A percentile compares a stretch with the other conserved stretches of the same genome.
Evolutionary conservation across 129 eudicot genomes (phyloP).

Genomic region (Centaurea solstitialis): DNA sequence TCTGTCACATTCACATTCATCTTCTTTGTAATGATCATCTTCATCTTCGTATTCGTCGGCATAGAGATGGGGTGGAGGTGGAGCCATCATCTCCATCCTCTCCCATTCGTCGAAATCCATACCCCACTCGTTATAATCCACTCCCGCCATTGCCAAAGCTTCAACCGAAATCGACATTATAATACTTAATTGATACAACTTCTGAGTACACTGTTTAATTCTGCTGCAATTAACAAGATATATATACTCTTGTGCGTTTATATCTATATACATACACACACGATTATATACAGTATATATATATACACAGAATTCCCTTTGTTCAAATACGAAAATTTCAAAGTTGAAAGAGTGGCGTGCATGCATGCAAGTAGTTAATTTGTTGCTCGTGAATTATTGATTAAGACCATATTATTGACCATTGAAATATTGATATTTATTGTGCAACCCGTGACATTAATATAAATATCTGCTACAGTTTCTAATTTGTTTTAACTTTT

Average conservation of each 20-base stretch:
- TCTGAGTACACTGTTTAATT: too few relatives aligned
- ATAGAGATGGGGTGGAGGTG: slow-evolving; percentile 29
- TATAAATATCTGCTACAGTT: too few relatives aligned
- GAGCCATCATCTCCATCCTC: slow-evolving; percentile 8
- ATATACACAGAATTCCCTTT: not conserved
- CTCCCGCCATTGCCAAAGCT: slow-evolving; percentile 44
- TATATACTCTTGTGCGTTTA: too few relatives aligned
- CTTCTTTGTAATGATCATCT: not conserved
- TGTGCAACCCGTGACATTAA: not conserved
- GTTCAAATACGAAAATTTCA: not conserved
- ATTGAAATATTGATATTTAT: not conserved
- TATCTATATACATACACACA: too few relatives aligned
- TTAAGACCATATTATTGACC: slow-evolving; percentile 23
- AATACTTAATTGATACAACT: too few relatives aligned
- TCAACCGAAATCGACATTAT: slow-evolving; percentile 35
- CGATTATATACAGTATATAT: too few relatives aligned
- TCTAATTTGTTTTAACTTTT: too few relatives aligned
- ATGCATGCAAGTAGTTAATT: not conserved
- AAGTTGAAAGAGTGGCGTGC: not conserved
- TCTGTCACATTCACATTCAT: too few relatives aligned
- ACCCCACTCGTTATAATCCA: slow-evolving; percentile 24
- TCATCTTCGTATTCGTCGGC: slow-evolving; percentile 16
- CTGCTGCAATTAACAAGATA: too few relatives aligned
- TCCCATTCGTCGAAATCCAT: slow-evolving; percentile 33
- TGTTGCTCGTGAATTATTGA: slow-evolving; percentile 15